phyloP scores from a whole-genome alignment of 192 early-diverging fungal species.

The Cladochytrium replicatum region DNA sequence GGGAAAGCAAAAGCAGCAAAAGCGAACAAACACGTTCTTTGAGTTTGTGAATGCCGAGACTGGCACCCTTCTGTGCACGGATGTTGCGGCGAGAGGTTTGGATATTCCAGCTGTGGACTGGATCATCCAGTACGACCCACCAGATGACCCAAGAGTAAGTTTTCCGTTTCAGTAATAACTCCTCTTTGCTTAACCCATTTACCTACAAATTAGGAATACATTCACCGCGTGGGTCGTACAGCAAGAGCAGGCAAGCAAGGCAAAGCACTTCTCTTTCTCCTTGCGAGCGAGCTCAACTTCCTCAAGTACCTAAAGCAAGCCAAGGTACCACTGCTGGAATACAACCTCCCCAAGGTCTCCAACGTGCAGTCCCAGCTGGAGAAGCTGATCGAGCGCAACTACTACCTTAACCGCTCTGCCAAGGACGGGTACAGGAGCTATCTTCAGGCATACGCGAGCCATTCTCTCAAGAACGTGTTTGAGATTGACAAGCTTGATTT shows the following conservation, averaged over 20 bases:
- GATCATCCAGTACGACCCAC: conserved; percentile 99
- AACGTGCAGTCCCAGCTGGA: conserved; percentile 98
- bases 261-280: conserved; percentile 87
- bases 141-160: conserved; percentile 86
- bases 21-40: conserved; percentile 97
- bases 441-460: conserved; percentile 89
- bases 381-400: conserved; percentile 93
- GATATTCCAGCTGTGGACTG: conserved; percentile 98
- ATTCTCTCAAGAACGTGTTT: conserved; percentile 93
- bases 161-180: conserved; percentile 27
- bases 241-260: conserved; percentile 85
- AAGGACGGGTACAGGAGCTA: conserved; percentile 95
- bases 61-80: conserved; percentile 91
- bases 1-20: conserved; percentile 95
- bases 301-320: conserved; percentile 95
- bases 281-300: conserved; percentile 90
- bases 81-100: conserved; percentile 94
- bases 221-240: conserved; percentile 92
- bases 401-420: conserved; percentile 92
- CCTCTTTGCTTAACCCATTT: conserved; percentile 14
- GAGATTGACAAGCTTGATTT: conserved; percentile 85
- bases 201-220: conserved; percentile 53
- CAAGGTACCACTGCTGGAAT: conserved; percentile 98
- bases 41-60: conserved; percentile 93
- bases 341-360: conserved; percentile 97